Base-by-base conservation (phyloP, 257 asterid species). In the Asclepias syriaca region DNA sequence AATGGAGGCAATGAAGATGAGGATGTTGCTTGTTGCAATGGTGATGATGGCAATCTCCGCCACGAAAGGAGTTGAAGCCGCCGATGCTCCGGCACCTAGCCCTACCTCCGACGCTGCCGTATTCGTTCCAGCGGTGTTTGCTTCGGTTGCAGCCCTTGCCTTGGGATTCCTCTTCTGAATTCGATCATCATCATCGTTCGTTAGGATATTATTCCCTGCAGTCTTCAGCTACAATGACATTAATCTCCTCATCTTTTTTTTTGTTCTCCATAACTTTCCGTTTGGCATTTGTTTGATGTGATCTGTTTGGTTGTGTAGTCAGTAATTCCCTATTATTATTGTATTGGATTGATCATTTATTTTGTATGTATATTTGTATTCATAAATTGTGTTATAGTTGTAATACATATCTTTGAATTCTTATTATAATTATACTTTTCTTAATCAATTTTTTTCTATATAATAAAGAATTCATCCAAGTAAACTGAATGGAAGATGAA, bases 1-100 rank as follows among this genome's bases (percentile, higher is more conserved):
- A 77, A 82, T 84, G 89, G 87, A 78, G 74, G 75, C 77, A 72
- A 66, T 51, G 86, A 83, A 83, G 78, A 76, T 84, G 86, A 83
- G 77, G 80, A 77, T 84, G 82, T 10, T 85, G 46, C 64, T 71
- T 37, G 78, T 78, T 74, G 73, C 85, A 75, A 57, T 82, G 60
- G 60, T 67, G 81, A 43, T 82, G 80, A 45, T 79, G 79, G 77
- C 89, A 2, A 68, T 79, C 85, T 77, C 86, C 78, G 69, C 85
- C 84, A 60, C 79, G 50, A 78, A 72, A 53, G 80, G 84, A 21
- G 87, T 78, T 76, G 46, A 85, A 74, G 87, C 88, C 43, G 78
- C 86, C 3, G 84, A 77, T 15, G 78, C 81, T 49, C 89, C 92
- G 29, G 87, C 89, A 2, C 89, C 89, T 2, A 71, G 84, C 53